Base-by-base conservation (phyloP, 495 filamentous ascomycete species). In the Penicillium cataractarum region DNA sequence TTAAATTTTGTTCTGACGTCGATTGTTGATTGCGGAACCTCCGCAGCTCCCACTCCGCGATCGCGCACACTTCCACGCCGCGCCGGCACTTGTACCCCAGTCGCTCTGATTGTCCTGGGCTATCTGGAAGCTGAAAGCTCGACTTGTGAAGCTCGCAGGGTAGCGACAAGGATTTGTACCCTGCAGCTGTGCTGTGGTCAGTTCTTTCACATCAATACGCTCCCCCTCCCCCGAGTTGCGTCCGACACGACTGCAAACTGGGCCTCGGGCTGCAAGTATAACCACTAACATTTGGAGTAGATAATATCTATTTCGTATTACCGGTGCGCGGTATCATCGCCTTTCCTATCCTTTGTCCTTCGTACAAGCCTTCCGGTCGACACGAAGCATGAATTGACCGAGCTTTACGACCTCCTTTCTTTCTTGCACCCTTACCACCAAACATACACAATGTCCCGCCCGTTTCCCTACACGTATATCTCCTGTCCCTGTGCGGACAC, bases 381-480 rank as follows among this genome's bases (percentile, higher is more conserved):
- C 39, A 39, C 50, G 48, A 70, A 65, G 62, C 59, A 70, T 72
- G 62, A 67, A 58, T 65, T 67, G 62, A 70, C 39, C 44, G 42
- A 57, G 35, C 44, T 12, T 22, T 17, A 27, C 40, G 29, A 19
- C 6, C 57, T 62, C 17, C 15, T 49, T 55, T n/a, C 27, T 51
- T 57, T 33, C 42, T 54, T 49, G 13, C 40, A 22, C 33, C 31
- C 22, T 46, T 44, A 26, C 32, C 24, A 44, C 48, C 22, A 33
- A 32, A 26, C 37, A 46, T 19, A 27, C 55, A 63, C 8, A 24
- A 95, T 94, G 91, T 86, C 90, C 29, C 83, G 86, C 33, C 82
- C 87, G 32, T 93, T 90, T 66, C 95, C 95, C 15, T 97, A 96
- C 78, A 91, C 90, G 37, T 93, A 90, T 76, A 92, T 97, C 68